phyloP scores from a whole-genome alignment of 345 rosid species.

The Leavenworthia alabamica region DNA sequence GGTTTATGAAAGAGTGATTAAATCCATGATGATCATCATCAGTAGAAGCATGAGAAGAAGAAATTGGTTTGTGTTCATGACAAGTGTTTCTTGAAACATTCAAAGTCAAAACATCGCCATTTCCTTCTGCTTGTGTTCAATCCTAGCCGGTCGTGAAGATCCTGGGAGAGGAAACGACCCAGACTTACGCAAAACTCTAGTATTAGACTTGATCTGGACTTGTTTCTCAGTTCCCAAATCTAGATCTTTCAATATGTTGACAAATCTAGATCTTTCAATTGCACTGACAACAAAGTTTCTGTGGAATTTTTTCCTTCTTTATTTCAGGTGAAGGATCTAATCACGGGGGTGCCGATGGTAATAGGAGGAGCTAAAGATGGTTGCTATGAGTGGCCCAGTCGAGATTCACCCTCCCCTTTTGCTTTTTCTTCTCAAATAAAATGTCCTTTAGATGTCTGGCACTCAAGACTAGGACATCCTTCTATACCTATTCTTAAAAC shows the following conservation, averaged over 20 bases:
- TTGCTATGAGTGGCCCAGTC: too few relatives aligned
- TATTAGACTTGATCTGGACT: conserved; percentile 34
- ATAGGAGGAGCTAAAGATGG: too few relatives aligned
- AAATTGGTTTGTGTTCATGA: conserved; percentile 23
- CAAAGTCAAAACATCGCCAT: conserved; percentile 22
- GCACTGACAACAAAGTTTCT: too few relatives aligned
- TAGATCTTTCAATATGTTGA: conserved; percentile 44
- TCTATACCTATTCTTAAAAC: too few relatives aligned
- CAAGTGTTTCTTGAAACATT: conserved; percentile 14
- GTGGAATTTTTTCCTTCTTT: too few relatives aligned
- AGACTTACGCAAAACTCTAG: conserved; percentile 49
- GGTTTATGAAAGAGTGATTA: conserved; percentile 40
- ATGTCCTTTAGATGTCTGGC: too few relatives aligned
- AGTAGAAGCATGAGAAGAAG: conserved; percentile 24
- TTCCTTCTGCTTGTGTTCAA: conserved; percentile 71
- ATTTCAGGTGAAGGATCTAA: too few relatives aligned
- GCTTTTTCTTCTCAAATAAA: too few relatives aligned
- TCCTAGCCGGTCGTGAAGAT: conserved; percentile 43
- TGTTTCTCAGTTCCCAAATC: conserved; percentile 25
- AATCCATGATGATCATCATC: conserved; percentile 46
- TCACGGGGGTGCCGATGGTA: too few relatives aligned
- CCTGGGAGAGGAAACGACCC: conserved; percentile 66
- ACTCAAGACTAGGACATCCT: too few relatives aligned
- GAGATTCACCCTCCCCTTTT: too few relatives aligned
- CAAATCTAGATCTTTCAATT: too few relatives aligned